Conservation (phyloP, 768 basidiomycete species). For the Phaffia australis region DNA sequence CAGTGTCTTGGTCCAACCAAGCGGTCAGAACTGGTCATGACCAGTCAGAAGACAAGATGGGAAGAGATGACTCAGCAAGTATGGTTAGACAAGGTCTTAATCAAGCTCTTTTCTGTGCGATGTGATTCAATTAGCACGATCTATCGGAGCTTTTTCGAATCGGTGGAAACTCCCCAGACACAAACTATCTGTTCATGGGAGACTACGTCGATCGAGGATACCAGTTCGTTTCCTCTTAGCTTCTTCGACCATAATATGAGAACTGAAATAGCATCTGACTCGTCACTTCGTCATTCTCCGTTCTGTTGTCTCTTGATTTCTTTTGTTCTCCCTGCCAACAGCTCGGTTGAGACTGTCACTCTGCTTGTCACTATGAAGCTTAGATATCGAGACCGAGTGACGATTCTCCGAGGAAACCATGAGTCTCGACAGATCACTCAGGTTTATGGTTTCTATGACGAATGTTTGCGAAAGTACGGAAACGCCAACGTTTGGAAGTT, state of each 20-base stretch:
- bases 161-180: conserved; percentile 96
- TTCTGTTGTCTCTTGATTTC: neutral
- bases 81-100: too few relatives aligned
- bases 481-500: conserved; percentile 99
- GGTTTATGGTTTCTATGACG: conserved; percentile 99
- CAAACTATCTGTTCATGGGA: conserved; percentile 99
- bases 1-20: too few relatives aligned
- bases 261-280: neutral
- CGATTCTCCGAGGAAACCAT: conserved; percentile 95
- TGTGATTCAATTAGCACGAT: conserved; percentile 61
- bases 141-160: conserved; percentile 97
- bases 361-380: conserved; percentile 93
- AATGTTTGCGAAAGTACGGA: conserved; percentile 97
- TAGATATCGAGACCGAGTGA: conserved; percentile 94
- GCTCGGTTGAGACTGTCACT: conserved; percentile 94
- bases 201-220: conserved; percentile 74
- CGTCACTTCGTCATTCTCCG: neutral
- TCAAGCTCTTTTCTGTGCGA: too few relatives aligned
- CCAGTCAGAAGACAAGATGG: neutral
- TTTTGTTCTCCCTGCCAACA: neutral
- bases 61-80: too few relatives aligned
- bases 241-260: neutral
- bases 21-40: neutral
- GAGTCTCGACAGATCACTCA: conserved; percentile 99
- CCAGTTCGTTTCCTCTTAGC: conserved; percentile 13